phyloP scores from a whole-genome alignment of 805 yeast species.

The Starmerella kuoi region DNA sequence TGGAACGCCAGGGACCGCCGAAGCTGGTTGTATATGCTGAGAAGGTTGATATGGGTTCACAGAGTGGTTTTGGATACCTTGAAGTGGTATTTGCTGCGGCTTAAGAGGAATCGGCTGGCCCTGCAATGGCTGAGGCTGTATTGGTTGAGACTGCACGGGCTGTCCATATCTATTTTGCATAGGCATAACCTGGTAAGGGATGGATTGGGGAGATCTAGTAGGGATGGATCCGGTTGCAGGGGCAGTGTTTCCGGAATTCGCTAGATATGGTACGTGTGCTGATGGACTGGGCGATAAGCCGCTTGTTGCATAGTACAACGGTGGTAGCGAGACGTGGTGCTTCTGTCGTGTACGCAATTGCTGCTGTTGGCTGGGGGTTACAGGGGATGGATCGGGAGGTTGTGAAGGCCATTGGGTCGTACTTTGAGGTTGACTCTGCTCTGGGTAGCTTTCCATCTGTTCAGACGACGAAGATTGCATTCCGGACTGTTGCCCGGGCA shows the following conservation, averaged over 20 bases:
- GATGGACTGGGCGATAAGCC: slow-evolving; percentile 3
- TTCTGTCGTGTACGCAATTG: slow-evolving; percentile 9
- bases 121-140: neutral
- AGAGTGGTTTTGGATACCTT: neutral
- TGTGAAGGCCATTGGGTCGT: neutral
- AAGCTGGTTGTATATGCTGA: neutral
- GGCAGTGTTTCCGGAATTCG: neutral
- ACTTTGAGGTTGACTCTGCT: neutral
- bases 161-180: neutral
- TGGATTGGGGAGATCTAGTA: neutral
- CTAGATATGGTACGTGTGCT: neutral
- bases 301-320: slow-evolving; percentile 10
- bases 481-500: no score
- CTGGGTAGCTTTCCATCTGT: neutral
- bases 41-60: neutral
- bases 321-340: slow-evolving; percentile 17
- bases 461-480: no score
- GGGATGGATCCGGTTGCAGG: no score
- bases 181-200: neutral
- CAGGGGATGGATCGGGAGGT: neutral
- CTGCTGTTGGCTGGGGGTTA: slow-evolving; percentile 7
- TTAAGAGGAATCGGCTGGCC: neutral
- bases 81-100: neutral
- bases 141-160: neutral
- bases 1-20: neutral